phyloP scores from a whole-genome alignment of 768 basidiomycete genomes.

The Tricholoma terreum region DNA sequence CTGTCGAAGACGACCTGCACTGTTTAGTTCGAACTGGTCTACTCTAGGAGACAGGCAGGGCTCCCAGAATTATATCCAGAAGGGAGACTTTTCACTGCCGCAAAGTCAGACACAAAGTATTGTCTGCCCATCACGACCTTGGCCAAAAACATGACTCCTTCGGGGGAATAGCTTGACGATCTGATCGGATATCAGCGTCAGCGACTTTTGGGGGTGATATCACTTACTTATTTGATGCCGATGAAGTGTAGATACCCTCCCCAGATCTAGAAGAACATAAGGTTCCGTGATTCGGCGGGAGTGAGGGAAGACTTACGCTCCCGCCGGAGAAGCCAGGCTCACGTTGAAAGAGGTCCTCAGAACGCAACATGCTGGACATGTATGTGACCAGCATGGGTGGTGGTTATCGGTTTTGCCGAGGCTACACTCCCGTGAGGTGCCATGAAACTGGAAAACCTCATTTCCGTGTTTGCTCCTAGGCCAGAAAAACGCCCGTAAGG shows the following conservation, averaged over 20 bases:
- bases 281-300: background rate
- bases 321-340: constrained; percentile 23
- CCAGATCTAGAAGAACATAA: constrained; percentile 20
- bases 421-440: constrained; percentile 24
- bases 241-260: constrained; percentile 23
- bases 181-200: background rate
- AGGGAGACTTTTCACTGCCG: constrained; percentile 8
- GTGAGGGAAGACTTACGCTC: constrained; percentile 20
- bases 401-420: constrained; percentile 22
- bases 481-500: too few relatives aligned
- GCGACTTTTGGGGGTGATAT: background rate
- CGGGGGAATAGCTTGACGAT: background rate
- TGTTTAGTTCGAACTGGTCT: background rate
- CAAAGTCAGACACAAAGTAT: background rate
- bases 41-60: background rate
- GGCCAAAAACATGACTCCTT: background rate
- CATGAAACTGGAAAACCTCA: constrained; percentile 31
- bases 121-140: background rate
- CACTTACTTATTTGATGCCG: constrained; percentile 32
- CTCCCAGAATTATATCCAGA: constrained; percentile 28
- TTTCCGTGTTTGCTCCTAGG: constrained; percentile 21
- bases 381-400: constrained; percentile 18
- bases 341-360: constrained; percentile 32
- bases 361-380: constrained; percentile 26
- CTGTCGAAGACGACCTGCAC: constrained; percentile 7